Percentiles rank a stretch among this genome's conserved stretches.
phyloP scores from a whole-genome alignment of 2,329 filamentous ascomycete species.

The Truncatella angustata region DNA sequence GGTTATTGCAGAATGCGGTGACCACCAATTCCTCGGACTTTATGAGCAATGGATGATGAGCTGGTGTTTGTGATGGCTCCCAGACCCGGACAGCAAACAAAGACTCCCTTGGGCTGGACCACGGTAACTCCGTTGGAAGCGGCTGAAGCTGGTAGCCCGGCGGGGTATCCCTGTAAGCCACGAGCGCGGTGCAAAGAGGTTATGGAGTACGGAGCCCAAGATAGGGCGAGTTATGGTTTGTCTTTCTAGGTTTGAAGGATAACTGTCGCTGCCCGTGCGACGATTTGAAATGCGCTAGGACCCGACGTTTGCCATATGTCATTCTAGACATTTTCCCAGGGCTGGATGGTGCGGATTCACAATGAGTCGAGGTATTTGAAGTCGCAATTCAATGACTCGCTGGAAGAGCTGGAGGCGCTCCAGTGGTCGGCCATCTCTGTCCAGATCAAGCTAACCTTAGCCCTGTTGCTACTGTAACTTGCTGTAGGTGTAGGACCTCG shows the following conservation, averaged over 20 bases:
- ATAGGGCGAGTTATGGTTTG: not conserved
- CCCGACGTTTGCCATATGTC: too few relatives aligned
- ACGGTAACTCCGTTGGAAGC: not conserved
- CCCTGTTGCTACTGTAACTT: too few relatives aligned
- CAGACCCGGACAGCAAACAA: not conserved
- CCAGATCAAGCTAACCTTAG: too few relatives aligned
- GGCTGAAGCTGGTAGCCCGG: not conserved
- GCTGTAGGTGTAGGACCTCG: not conserved
- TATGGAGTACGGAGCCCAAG: too few relatives aligned
- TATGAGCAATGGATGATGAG: too few relatives aligned
- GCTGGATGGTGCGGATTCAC: not conserved
- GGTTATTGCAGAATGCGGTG: too few relatives aligned
- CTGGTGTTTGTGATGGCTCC: too few relatives aligned
- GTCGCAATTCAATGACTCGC: not conserved
- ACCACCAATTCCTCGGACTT: too few relatives aligned
- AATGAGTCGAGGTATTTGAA: not conserved
- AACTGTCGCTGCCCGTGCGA: not conserved
- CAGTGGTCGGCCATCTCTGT: not conserved
- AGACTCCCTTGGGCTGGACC: not conserved
- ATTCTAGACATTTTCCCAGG: too few relatives aligned
- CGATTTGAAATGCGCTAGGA: too few relatives aligned
- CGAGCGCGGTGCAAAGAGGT: too few relatives aligned
- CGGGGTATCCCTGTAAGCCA: not conserved
- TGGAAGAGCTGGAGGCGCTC: slow-evolving; percentile 2
- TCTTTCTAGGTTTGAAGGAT: not conserved